Percentiles rank a stretch among this genome's conserved stretches.
These are phyloP conservation scores for Leptosphaerulina australis DNA, from an alignment of 2,329 filamentous ascomycete genomes.

Conservation along the genomic window DNA sequence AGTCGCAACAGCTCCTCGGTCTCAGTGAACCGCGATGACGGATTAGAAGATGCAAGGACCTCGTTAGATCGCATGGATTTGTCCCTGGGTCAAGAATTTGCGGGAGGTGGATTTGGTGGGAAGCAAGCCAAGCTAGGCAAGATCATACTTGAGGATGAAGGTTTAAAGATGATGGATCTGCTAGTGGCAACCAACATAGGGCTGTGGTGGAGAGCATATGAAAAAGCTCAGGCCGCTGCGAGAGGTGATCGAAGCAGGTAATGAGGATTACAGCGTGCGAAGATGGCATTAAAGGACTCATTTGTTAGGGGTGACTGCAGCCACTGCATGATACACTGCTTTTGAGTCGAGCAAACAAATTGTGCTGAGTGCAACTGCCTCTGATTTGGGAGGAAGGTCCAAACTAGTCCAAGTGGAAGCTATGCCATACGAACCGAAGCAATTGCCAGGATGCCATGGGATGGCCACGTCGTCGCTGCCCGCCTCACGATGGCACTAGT, in stretches of 20 bases:
- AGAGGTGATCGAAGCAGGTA: conserved; percentile 14
- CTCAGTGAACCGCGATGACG: conserved; percentile 27
- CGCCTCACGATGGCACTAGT: background rate
- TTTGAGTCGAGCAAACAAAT: too few relatives aligned
- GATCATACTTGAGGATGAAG: conserved; percentile 85
- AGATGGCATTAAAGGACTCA: conserved; percentile 67
- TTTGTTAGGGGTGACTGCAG: conserved; percentile 65
- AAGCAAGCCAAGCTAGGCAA: conserved; percentile 93
- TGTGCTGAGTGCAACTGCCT: background rate
- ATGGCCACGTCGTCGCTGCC: background rate
- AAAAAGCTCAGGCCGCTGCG: conserved; percentile 50
- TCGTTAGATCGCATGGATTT: conserved; percentile 66
- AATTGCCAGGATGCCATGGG: background rate
- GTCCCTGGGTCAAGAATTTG: conserved; percentile 78
- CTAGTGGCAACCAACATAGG: conserved; percentile 90
- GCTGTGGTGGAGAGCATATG: conserved; percentile 91
- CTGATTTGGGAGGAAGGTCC: background rate
- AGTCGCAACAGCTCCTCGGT: conserved; percentile 39
- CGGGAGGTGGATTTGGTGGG: conserved; percentile 83
- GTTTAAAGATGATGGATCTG: conserved; percentile 93
- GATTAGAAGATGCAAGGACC: conserved; percentile 27
- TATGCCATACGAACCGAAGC: background rate
- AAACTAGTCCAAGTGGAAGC: background rate
- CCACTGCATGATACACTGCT: conserved; percentile 61
- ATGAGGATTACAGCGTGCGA: conserved; percentile 63